Evolutionary conservation across 2,329 filamentous ascomycete species (phyloP), one percentile per base, ranked within the genome.

Genomic region (Penicillium sp.): DNA sequence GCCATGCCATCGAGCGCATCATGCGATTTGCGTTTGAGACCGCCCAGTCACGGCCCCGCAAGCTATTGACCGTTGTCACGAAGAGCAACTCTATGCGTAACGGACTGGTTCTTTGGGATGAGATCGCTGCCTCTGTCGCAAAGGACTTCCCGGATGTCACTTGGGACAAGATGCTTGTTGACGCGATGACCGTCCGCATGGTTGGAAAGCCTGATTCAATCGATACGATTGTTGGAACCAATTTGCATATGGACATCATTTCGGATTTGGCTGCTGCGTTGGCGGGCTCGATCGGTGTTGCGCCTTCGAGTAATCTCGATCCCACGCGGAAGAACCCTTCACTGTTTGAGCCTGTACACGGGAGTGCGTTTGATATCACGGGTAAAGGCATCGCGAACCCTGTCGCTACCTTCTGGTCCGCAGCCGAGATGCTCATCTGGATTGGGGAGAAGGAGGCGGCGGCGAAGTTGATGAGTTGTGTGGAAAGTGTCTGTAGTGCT

Each of bases 281-380:
- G 5, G 86, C 86, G 1, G 87, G 87, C 0, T 86, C 82, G 1
- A 89, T 89, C 56, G 87, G 87, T 9, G 87, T 90, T 47, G 87
- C 87, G 4, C 86, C 87, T 2, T 88, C 86, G 0, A 83, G 79
- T 51, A 88, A 88, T 60, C 72, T 89, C 1, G 86, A 89, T 59
- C 86, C 87, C 0, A 84, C 81, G 7, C 73, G 82, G 18, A 70
- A 79, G 58, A 83, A 82, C 56, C 84, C 84, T 0, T 83, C 80
- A 42, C 76, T 86, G 64, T 86, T 86, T 58, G 83, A 87, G 68
- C 82, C 84, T 10, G 81, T 85, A n/a, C 84, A 87, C 61, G 84
- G 84, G 1, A 83, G 79, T 46, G 84, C 83, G 0, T 84, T 83
- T 5, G 85, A 88, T 57, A 87, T 88, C 50, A 82, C 81, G 2